Base-by-base conservation (phyloP, 805 yeast genomes). In the Saccharomycodes ludwigii region DNA sequence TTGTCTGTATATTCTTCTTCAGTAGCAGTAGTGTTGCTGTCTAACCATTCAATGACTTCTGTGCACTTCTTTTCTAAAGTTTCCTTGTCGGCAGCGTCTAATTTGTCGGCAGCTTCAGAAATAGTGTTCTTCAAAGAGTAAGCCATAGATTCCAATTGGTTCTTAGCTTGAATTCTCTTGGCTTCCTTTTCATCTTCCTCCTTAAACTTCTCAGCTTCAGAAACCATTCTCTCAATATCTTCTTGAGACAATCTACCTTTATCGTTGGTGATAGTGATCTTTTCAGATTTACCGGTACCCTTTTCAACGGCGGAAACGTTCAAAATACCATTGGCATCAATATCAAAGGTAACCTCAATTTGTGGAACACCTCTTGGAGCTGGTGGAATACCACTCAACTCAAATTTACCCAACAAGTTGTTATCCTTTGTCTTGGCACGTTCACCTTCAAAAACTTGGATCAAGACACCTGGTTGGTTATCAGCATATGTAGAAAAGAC, bases 321-420 rank as follows among this genome's bases (percentile, higher is more conserved):
- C 69, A 86, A 72, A 65, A 86, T 86, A 72, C 96, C 96, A 65
- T 86, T 86, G 48, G 96, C 95, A 62, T 86, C 96, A 56, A 86
- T 69, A 62, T 86, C 96, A 60, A 86, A 86, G 52, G 95, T 85
- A 48, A 86, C 96, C 74, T 86, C 96, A 54, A 86, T 78, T 71
- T 85, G 95, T 56, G 96, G 96, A 52, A 81, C 93, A 76, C 96
- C 96, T 72, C 95, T 84, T 68, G 95, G 95, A 34, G 95, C 95
- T 50, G 96, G 95, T 57, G 96, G 96, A 45, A 86, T 86, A 61
- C 95, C 95, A 47, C 91, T 66, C 54, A 86, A 75, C 67, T 86
- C 96, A 69, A 86, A 86, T 70, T 86, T 86, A 73, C 96, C 96
- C 56, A 86, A 78, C 61, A 84, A 65, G 78, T 85, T 86, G 81